A percentile compares a stretch with the other conserved stretches of the same genome.
Conservation (phyloP, 495 filamentous ascomycete genomes). For the Rostrohypoxylon terebratum region DNA sequence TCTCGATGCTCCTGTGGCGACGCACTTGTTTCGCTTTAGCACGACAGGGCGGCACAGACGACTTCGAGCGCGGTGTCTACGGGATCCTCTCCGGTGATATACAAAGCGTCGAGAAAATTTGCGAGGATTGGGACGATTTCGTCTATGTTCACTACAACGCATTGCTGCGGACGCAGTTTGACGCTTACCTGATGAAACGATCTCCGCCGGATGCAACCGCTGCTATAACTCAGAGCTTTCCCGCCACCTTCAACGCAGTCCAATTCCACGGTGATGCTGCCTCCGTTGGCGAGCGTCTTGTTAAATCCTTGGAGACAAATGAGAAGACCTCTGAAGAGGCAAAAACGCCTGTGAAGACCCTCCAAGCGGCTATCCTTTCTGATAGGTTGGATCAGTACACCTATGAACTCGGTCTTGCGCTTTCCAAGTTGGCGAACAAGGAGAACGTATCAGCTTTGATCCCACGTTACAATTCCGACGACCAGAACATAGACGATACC, state of each 20-base stretch:
- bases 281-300: constrained; percentile 61
- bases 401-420: constrained; percentile 67
- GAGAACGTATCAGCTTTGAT: constrained; percentile 63
- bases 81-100: constrained; percentile 87
- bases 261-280: constrained; percentile 64
- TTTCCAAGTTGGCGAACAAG: constrained; percentile 66
- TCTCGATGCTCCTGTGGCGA: constrained; percentile 76
- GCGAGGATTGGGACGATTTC: constrained; percentile 86
- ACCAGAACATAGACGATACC: constrained; percentile 51
- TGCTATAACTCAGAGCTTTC: constrained; percentile 56
- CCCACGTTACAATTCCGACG: constrained; percentile 45
- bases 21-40: constrained; percentile 84
- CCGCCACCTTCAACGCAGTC: constrained; percentile 64
- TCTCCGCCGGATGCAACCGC: constrained; percentile 57
- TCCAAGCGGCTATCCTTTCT: constrained; percentile 74
- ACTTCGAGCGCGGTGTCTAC: constrained; percentile 90
- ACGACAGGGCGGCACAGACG: constrained; percentile 70
- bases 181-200: constrained; percentile 65
- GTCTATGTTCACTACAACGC: constrained; percentile 92
- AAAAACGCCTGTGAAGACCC: constrained; percentile 67
- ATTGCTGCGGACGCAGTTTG: constrained; percentile 76
- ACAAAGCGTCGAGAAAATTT: constrained; percentile 77
- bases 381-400: constrained; percentile 67
- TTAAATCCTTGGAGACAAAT: constrained; percentile 63
- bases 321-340: constrained; percentile 61